Evolutionary conservation across 2,329 filamentous ascomycete species (phyloP).

Genomic region (Hypoxylon sp.): DNA sequence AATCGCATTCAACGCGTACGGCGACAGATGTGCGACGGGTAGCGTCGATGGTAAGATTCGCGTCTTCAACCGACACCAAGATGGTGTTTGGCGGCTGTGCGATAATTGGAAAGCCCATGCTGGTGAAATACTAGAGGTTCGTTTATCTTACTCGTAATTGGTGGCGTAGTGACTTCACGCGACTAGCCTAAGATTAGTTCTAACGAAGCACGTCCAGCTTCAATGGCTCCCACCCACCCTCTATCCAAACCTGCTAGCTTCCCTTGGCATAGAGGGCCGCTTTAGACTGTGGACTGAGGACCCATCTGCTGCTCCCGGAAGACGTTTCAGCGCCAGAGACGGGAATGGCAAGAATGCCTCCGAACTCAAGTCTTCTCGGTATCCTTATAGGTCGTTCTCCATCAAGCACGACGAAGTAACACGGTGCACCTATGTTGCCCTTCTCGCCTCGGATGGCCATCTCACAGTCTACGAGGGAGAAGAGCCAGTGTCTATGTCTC

Average conservation of each 20-base stretch:
- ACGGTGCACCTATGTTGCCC: constrained; percentile 85
- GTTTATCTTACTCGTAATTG: constrained; percentile 50
- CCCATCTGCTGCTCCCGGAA: constrained; percentile 81
- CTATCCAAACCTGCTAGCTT: constrained; percentile 87
- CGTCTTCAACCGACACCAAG: constrained; percentile 87
- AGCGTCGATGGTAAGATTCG: constrained; percentile 94
- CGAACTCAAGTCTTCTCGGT: constrained; percentile 71
- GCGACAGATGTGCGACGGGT: constrained; percentile 90
- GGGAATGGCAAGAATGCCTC: constrained; percentile 65
- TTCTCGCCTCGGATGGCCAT: constrained; percentile 86
- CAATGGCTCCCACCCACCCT: constrained; percentile 95
- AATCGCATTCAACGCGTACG: constrained; percentile 92
- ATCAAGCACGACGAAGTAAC: constrained; percentile 86
- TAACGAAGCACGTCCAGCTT: constrained; percentile 68
- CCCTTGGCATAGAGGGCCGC: constrained; percentile 89
- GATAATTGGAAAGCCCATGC: constrained; percentile 94
- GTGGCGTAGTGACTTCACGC: neutral
- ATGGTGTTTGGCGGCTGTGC: constrained; percentile 82
- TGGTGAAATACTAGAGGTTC: constrained; percentile 89
- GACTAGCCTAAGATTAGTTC: constrained; percentile 13
- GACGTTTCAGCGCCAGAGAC: constrained; percentile 81
- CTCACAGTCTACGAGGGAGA: constrained; percentile 88
- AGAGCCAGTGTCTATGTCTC: constrained; percentile 81
- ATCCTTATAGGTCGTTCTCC: constrained; percentile 85
- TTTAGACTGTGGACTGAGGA: constrained; percentile 96